Evolutionary conservation across 2,329 filamentous ascomycete species (phyloP), one percentile per base, ranked within the genome.

Genomic region (Tolypocladium paradoxum): DNA sequence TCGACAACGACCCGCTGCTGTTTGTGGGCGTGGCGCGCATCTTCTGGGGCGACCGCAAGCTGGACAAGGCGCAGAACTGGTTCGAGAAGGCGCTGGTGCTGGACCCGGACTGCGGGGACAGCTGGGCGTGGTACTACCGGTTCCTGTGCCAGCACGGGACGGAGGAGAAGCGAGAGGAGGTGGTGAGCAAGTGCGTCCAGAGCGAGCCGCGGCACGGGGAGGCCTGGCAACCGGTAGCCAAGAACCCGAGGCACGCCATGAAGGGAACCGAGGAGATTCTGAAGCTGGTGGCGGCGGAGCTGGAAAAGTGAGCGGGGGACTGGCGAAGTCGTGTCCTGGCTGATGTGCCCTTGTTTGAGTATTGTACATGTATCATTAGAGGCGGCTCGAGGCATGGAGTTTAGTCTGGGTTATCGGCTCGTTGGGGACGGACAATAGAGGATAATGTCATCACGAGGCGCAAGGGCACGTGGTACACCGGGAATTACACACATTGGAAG

Each of bases 61-160:
- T 99, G 27, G 93, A 97, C 61, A 96, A 96, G 69, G 92, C 93
- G 3, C 87, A 91, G 70, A 91, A 83, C 58, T 99, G 93, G 93
- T 99, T 99, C 68, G 90, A 96, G 71, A 96, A 95, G 71, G 93
- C 93, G 0, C 84, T 96, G 53, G 77, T 96, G 52, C 75, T 93
- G 14, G 90, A 99, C 64, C 83, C 85, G 36, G 91, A 97, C 67
- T 74, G 83, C 50, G 93, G 93, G 50, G 95, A 99, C 73, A 88
- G 84, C 12, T 99, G 95, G 95, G 92, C 90, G 22, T 99, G 92
- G 92, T 99, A 96, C 70, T 93, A 90, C 70, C 91, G 92, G 69
- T 99, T 97, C 68, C 66, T 97, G 58, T 68, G 84, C 60, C 89
- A 96, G 75, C 91, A 99, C 71, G 95, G 93, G 11, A 96, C 90